phyloP scores from a whole-genome alignment of 176 grass and related monocot species.

The Oryza rufipogon region DNA sequence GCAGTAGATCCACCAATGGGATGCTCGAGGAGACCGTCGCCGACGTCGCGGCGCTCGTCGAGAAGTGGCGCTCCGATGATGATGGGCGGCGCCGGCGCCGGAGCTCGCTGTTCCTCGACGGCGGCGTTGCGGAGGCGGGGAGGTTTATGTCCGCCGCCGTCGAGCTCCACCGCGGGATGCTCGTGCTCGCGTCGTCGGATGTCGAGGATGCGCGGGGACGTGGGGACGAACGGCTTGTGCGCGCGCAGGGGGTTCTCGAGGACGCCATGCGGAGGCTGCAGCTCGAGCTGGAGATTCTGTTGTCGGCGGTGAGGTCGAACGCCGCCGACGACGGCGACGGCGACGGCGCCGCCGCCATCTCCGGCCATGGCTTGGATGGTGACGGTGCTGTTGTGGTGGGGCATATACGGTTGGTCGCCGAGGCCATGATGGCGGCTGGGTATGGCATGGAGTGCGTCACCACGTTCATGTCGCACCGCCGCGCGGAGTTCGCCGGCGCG shows the following conservation, averaged over 20 bases:
- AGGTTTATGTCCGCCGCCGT: background rate
- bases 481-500: constrained; percentile 27
- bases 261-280: background rate
- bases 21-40: background rate
- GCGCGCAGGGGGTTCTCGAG: background rate
- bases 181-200: background rate
- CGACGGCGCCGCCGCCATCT: background rate
- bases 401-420: constrained; percentile 15
- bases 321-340: background rate
- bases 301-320: background rate
- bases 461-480: constrained; percentile 59
- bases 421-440: constrained; percentile 70
- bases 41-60: background rate
- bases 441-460: constrained; percentile 77
- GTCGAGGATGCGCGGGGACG: background rate
- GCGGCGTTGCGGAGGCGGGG: background rate
- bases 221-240: background rate
- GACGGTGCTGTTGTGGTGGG: background rate
- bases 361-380: background rate
- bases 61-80: background rate
- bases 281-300: background rate
- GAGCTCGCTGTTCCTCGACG: background rate
- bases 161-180: background rate
- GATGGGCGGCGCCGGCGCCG: background rate
- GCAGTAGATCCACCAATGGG: background rate